Evolutionary conservation across 805 yeast genomes (phyloP).

Genomic region (Cyberlindnera amylophila): DNA sequence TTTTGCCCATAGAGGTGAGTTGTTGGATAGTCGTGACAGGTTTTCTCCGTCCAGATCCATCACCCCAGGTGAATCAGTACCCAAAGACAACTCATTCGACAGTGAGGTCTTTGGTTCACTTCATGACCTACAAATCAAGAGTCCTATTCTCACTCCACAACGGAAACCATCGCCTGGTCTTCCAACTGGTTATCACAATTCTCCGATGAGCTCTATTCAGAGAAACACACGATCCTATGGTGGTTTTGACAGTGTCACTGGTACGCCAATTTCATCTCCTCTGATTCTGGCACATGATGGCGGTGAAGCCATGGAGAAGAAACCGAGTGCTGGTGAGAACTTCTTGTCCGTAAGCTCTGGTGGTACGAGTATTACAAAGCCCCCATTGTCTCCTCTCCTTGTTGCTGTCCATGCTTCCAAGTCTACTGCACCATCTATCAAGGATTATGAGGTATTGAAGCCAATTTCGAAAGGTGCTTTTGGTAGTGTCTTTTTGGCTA

Average conservation of each 20-base stretch:
- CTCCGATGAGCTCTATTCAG: constrained; percentile 61
- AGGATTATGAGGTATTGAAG: constrained; percentile 84
- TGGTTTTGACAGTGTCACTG: constrained; percentile 21
- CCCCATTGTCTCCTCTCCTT: constrained; percentile 78
- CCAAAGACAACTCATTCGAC: constrained; percentile 14
- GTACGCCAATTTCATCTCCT: constrained; percentile 58
- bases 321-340: constrained; percentile 25
- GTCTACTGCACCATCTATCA: constrained; percentile 63
- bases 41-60: constrained; percentile 34
- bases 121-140: constrained; percentile 28
- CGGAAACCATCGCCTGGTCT: constrained; percentile 26
- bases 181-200: constrained; percentile 28
- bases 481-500: constrained; percentile 89
- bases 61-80: constrained; percentile 41
- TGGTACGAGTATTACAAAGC: constrained; percentile 35
- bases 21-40: constrained; percentile 16
- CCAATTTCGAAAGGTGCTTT: constrained; percentile 97
- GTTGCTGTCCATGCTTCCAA: constrained; percentile 57
- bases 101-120: constrained; percentile 16
- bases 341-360: constrained; percentile 22
- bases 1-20: constrained; percentile 5
- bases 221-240: constrained; percentile 36
- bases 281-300: constrained; percentile 45
- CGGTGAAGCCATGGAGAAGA: constrained; percentile 25
- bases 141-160: constrained; percentile 30